These are phyloP conservation scores for Floccularia luteovirens DNA, from an alignment of 768 basidiomycete species.

Conservation along the genomic window DNA sequence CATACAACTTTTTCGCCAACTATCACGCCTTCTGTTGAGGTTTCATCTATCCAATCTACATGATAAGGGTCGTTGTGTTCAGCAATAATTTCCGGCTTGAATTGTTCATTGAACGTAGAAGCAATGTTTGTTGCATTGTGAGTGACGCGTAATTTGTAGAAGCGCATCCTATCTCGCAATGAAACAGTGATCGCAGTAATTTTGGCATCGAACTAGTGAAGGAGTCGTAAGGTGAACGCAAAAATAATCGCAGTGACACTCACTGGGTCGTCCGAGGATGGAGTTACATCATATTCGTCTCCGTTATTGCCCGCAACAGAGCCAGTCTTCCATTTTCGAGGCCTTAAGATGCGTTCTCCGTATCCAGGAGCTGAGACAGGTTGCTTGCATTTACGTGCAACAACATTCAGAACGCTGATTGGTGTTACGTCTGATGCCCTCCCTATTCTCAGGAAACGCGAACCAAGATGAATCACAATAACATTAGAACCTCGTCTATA, in stretches of 20 bases:
- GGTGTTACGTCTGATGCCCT: constrained; percentile 74
- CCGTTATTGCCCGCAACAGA: constrained; percentile 20
- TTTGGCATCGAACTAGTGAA: constrained; percentile 63
- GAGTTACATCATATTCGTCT: constrained; percentile 44
- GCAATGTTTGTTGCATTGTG: constrained; percentile 65
- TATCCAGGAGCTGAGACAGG: constrained; percentile 34
- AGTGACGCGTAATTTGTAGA: constrained; percentile 75
- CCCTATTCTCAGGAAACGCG: constrained; percentile 65
- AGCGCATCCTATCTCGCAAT: constrained; percentile 76
- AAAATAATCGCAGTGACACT: constrained; percentile 12
- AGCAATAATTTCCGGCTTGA: constrained; percentile 79
- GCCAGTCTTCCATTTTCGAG: constrained; percentile 28
- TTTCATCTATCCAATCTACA: constrained; percentile 74
- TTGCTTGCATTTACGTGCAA: constrained; percentile 55
- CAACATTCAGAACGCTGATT: constrained; percentile 57
- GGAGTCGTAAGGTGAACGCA: neutral
- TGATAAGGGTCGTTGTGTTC: constrained; percentile 79
- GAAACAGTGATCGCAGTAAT: constrained; percentile 65
- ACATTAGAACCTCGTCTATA: constrained; percentile 70
- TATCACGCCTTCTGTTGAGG: constrained; percentile 41
- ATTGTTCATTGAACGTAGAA: constrained; percentile 74
- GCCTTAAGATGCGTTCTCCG: constrained; percentile 47
- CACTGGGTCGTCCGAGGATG: constrained; percentile 58
- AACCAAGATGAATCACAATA: constrained; percentile 76
- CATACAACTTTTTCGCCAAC: constrained; percentile 70